phyloP scores from a whole-genome alignment of 2,329 filamentous ascomycete genomes.

The Pseudogymnoascus sp. region DNA sequence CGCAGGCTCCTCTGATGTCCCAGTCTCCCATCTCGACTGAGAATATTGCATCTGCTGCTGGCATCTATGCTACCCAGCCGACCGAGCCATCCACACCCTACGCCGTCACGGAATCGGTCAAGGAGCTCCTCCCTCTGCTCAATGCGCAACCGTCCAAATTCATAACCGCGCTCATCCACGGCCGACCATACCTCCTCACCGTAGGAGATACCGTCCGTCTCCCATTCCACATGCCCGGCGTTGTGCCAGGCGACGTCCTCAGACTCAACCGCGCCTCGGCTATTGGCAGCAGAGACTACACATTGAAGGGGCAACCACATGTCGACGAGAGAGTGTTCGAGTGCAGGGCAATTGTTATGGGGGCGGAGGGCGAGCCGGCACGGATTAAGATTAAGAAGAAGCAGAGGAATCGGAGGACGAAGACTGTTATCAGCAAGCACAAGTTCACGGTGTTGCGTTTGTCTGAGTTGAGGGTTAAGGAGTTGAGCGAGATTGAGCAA shows the following conservation, averaged over 20 bases:
- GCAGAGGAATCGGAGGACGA: constrained; percentile 63
- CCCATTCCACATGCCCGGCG: constrained; percentile 70
- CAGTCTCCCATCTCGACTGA: constrained; percentile 10
- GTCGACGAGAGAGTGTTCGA: constrained; percentile 78
- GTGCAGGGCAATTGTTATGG: constrained; percentile 77
- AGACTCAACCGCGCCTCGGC: constrained; percentile 77
- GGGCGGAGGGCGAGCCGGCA: constrained; percentile 73
- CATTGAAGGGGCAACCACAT: constrained; percentile 72
- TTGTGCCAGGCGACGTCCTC: constrained; percentile 73
- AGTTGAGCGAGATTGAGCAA: constrained; percentile 33
- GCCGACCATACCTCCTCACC: constrained; percentile 70
- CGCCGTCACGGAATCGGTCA: constrained; percentile 46
- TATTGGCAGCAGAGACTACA: constrained; percentile 83
- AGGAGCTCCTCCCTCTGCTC: constrained; percentile 60
- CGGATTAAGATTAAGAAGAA: constrained; percentile 74
- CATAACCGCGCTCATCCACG: constrained; percentile 72
- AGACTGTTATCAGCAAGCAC: constrained; percentile 81
- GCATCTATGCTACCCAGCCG: constrained; percentile 14
- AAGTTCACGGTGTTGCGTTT: constrained; percentile 79
- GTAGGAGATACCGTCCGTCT: constrained; percentile 67
- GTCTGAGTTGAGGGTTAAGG: constrained; percentile 57
- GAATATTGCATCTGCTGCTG: neutral
- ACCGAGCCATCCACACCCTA: constrained; percentile 22
- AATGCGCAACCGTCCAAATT: constrained; percentile 68
- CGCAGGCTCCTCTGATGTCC: constrained; percentile 13